A percentile compares a stretch with the other conserved stretches of the same genome.
Conservation (phyloP, 1,284 basidiomycete genomes). For the Butyriboletus appendiculatus region DNA sequence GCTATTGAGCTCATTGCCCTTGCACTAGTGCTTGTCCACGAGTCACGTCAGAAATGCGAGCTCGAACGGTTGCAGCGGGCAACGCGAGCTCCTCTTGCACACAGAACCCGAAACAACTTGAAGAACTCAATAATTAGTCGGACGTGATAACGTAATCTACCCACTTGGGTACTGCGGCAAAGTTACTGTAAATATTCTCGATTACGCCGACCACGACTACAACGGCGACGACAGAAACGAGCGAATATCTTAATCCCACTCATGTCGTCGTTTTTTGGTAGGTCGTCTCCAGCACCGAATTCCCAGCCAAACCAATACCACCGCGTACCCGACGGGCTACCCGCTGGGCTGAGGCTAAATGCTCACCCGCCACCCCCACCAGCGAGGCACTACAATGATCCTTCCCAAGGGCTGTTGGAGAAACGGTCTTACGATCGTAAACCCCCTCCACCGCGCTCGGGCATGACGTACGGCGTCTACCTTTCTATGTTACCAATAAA, state of each 20-base stretch:
- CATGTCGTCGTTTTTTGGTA: slow-evolving; percentile 52
- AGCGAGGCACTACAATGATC: slow-evolving; percentile 54
- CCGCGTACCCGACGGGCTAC: slow-evolving; percentile 43
- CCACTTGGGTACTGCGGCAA: not conserved
- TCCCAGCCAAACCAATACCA: slow-evolving; percentile 47
- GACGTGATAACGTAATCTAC: slow-evolving; percentile 26
- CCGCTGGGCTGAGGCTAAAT: slow-evolving; percentile 19
- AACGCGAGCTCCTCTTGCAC: not conserved
- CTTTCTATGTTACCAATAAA: not conserved
- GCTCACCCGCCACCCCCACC: slow-evolving; percentile 36
- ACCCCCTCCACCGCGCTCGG: slow-evolving; percentile 36
- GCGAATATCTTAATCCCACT: not conserved
- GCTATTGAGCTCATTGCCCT: slow-evolving; percentile 16
- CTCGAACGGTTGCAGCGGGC: not conserved
- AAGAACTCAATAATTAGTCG: no score
- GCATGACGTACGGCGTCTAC: slow-evolving; percentile 43
- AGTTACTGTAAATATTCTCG: not conserved
- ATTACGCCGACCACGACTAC: not conserved
- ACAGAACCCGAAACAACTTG: not conserved
- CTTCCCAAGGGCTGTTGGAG: slow-evolving; percentile 48
- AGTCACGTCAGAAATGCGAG: not conserved
- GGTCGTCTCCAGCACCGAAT: slow-evolving; percentile 42
- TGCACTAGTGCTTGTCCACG: not conserved
- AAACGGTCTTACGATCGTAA: slow-evolving; percentile 51
- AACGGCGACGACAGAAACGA: not conserved